These are phyloP conservation scores for Leishmania gerbilli DNA, from an alignment of 208 protist genomes.

Conservation along the genomic window DNA sequence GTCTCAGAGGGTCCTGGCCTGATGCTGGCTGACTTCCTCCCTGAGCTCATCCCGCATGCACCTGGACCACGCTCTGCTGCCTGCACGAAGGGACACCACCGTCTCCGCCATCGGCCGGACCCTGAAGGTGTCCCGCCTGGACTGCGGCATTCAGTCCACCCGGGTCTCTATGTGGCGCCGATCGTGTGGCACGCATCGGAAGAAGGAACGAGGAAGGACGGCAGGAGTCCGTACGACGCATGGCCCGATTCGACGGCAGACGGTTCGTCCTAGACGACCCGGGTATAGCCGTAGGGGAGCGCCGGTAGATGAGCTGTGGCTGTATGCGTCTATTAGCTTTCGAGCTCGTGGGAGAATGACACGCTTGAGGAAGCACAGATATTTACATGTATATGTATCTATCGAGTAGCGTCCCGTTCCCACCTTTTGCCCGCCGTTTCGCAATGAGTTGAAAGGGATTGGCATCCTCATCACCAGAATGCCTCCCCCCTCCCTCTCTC, in stretches of 20 bases:
- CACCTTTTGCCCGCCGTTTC: background rate
- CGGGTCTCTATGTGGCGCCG: background rate
- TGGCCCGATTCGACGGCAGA: background rate
- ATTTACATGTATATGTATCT: background rate
- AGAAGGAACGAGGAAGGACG: background rate
- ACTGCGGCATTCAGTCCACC: background rate
- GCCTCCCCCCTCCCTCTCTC: background rate
- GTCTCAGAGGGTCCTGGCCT: background rate
- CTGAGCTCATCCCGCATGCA: background rate
- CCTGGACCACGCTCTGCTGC: background rate
- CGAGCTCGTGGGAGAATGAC: background rate
- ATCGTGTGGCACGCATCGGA: background rate
- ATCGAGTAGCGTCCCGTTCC: background rate
- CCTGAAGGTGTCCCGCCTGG: background rate
- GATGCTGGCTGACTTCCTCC: background rate
- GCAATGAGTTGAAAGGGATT: background rate
- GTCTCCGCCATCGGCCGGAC: background rate
- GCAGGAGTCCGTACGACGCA: background rate
- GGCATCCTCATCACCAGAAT: background rate
- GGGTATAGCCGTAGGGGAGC: background rate
- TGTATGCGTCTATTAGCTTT: background rate
- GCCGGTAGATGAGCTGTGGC: background rate
- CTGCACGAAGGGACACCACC: background rate
- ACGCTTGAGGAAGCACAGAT: background rate
- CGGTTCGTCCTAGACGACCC: too few relatives aligned